Evolutionary conservation across 2,329 filamentous ascomycete species (phyloP), one percentile per base, ranked within the genome.

Genomic region (Aphanoascus verrucosus): DNA sequence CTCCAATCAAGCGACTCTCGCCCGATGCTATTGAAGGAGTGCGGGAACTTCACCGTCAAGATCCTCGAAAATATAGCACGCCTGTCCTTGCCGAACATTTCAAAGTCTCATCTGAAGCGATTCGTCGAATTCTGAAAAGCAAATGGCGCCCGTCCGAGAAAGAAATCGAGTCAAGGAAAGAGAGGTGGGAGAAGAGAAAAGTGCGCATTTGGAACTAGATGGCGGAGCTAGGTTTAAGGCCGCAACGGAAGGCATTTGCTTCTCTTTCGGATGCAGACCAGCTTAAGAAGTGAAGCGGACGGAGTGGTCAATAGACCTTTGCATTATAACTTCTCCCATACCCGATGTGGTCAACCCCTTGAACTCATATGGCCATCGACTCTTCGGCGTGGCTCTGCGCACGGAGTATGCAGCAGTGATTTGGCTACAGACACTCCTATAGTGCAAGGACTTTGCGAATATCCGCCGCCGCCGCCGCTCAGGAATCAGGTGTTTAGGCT

Each of bases 1-100:
- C 78, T 28, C 91, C 93, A 31, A 78, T 80, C 47, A 96, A 94
- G 69, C 84, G 84, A 55, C 77, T 98, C 8, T 97, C 93, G 0
- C 93, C 93, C 0, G 91, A 97, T 68, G 88, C 90, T 0, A 75
- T 96, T 32, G 84, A 86, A n/a, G 90, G 89, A 41, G 94, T 98
- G 61, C 83, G 89, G 41, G 84, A 86, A 17, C 75, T 98, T 34
- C 82, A 96, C 67, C 73, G 78, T 23, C 83, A 88, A 61, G 84
- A 88, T 58, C 88, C 91, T 0, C 77, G 85, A 1, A 76, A 78
- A 54, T 96, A 89, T 72, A 86, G 84, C 3, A 94, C 86, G 0
- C 69, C 77, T 14, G 77, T 81, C 34, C 80, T 97, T 12, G 81
- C 91, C 0, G 65, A 82, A 1, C 81, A 88, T 61, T 98, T 97